These are phyloP conservation scores for Amanita inopinata DNA, from an alignment of 768 basidiomycete species.

Conservation along the genomic window DNA sequence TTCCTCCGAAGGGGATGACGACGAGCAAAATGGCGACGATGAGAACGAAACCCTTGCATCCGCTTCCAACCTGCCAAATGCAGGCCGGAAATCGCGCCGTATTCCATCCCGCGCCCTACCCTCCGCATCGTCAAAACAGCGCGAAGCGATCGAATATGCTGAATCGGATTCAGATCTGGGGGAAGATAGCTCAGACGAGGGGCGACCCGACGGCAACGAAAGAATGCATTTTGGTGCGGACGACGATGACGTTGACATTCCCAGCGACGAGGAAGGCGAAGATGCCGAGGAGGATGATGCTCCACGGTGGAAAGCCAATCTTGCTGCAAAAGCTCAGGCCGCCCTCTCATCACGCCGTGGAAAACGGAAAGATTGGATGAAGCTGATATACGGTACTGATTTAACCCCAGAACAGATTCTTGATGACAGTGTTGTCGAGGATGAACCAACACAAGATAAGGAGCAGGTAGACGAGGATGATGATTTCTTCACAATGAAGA, in stretches of 20 bases:
- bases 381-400: conserved; percentile 67
- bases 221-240: conserved; percentile 39
- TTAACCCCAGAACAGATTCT: conserved; percentile 66
- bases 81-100: conserved; percentile 43
- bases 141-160: conserved; percentile 50
- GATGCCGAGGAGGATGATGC: conserved; percentile 30
- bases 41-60: conserved; percentile 11
- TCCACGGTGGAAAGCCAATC: conserved; percentile 69
- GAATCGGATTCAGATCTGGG: conserved; percentile 73
- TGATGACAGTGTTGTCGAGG: conserved; percentile 18
- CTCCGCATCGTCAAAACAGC: conserved; percentile 21
- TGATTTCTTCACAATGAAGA: conserved; percentile 66
- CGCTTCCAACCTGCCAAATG: conserved; percentile 22
- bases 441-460: conserved; percentile 17
- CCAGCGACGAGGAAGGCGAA: conserved; percentile 35
- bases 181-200: conserved; percentile 30
- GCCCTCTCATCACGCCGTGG: conserved; percentile 29
- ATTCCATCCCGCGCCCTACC: conserved; percentile 32
- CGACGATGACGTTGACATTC: conserved; percentile 33
- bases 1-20: conserved; percentile 10
- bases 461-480: conserved; percentile 38
- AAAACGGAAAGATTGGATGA: conserved; percentile 67
- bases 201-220: conserved; percentile 10
- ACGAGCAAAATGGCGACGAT: no score
- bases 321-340: conserved; percentile 34